phyloP scores from a whole-genome alignment of 179 eudicot genomes.

The Heliamphora pulchella region DNA sequence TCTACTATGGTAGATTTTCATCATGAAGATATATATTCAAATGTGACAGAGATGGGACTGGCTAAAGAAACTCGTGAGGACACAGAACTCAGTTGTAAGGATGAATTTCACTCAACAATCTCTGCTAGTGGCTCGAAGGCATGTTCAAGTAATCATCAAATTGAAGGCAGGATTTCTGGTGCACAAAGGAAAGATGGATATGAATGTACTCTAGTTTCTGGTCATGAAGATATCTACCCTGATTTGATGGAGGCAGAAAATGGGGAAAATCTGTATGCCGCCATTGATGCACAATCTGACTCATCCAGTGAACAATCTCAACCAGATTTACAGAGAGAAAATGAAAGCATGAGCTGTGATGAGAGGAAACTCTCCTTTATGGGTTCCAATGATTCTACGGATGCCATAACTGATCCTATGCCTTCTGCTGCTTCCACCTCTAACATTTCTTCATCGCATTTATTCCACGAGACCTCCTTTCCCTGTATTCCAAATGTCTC shows the following conservation, averaged over 20 bases:
- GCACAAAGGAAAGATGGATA: not conserved
- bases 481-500: slow-evolving; percentile 10
- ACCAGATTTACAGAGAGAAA: slow-evolving; percentile 14
- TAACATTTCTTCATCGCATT: slow-evolving; percentile 12
- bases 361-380: slow-evolving; percentile 14
- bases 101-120: slow-evolving; percentile 14
- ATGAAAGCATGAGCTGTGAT: slow-evolving; percentile 11
- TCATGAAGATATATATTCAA: slow-evolving; percentile 17
- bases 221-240: slow-evolving; percentile 16
- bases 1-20: slow-evolving; percentile 7
- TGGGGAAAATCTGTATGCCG: not conserved
- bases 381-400: slow-evolving; percentile 6
- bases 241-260: slow-evolving; percentile 15
- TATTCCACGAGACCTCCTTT: not conserved
- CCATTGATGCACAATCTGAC: not conserved
- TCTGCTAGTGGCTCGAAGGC: not conserved
- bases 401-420: slow-evolving; percentile 9
- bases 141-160: not conserved
- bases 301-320: slow-evolving; percentile 10
- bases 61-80: slow-evolving; percentile 11
- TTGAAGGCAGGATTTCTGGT: slow-evolving; percentile 6
- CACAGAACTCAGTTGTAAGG: not conserved
- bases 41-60: slow-evolving; percentile 13
- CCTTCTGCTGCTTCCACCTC: slow-evolving; percentile 16
- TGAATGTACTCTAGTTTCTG: slow-evolving; percentile 10